These are phyloP conservation scores for Yarrowia sp. DNA, from an alignment of 805 yeast genomes.

Conservation along the genomic window DNA sequence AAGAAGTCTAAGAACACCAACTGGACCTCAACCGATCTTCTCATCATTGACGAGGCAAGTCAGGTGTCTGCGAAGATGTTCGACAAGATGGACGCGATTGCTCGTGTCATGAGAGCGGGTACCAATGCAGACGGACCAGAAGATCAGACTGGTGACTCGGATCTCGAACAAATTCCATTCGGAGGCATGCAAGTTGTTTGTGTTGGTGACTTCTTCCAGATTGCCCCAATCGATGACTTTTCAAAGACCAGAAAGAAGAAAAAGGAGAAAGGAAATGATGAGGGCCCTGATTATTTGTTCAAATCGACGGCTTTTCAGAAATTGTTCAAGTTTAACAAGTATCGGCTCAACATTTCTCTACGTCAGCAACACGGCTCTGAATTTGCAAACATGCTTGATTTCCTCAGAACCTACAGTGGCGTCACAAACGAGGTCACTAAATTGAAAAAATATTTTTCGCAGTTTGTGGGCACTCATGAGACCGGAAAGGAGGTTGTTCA, in stretches of 20 bases:
- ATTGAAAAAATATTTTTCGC: background rate
- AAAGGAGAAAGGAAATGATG: too few species aligned
- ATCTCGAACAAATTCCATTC: conserved; percentile 60
- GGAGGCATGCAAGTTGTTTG: conserved; percentile 89
- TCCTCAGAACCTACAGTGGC: conserved; percentile 6
- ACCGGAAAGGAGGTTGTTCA: background rate
- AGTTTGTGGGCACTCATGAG: background rate
- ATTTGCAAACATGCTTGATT: conserved; percentile 9
- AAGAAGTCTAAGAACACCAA: too few species aligned
- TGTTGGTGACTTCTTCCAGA: conserved; percentile 91
- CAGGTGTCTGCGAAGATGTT: conserved; percentile 85
- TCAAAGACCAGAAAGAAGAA: background rate
- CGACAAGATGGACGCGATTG: conserved; percentile 74
- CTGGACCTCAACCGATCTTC: conserved; percentile 73
- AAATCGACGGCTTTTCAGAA: background rate
- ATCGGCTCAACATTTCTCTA: background rate
- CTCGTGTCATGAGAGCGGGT: conserved; percentile 56
- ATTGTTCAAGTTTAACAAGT: background rate
- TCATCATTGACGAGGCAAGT: conserved; percentile 89
- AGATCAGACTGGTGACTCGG: background rate
- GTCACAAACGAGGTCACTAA: background rate
- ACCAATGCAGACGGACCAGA: background rate
- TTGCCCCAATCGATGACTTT: conserved; percentile 60
- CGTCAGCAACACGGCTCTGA: conserved; percentile 15
- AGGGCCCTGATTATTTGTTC: conserved; percentile 8